A percentile compares a stretch with the other conserved stretches of the same genome.
Evolutionary conservation across 768 basidiomycete species (phyloP).

Genomic region (Neoboletus magnificus): DNA sequence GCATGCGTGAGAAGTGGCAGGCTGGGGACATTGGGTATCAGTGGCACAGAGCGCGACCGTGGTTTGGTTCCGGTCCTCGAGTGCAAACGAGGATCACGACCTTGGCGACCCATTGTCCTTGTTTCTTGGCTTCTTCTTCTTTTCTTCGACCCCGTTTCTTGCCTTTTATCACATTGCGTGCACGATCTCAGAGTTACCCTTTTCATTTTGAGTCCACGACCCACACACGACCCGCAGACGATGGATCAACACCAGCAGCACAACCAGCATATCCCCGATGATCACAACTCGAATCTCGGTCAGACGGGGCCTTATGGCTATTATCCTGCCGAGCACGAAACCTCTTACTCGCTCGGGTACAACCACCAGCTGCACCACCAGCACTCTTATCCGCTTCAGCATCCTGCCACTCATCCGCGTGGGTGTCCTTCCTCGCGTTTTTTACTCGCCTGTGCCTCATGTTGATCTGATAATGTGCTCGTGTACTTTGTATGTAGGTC

Average conservation of each 20-base stretch:
- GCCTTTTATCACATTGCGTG: slow-evolving; percentile 34
- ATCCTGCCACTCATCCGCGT: slow-evolving; percentile 65
- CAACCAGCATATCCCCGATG: slow-evolving; percentile 46
- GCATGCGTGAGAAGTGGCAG: slow-evolving; percentile 22
- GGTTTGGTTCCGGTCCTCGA: slow-evolving; percentile 28
- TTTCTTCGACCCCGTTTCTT: slow-evolving; percentile 35
- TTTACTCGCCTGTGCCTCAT: slow-evolving; percentile 47
- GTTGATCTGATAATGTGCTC: slow-evolving; percentile 63
- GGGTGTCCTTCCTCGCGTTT: slow-evolving; percentile 52
- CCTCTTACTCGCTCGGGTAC: slow-evolving; percentile 52
- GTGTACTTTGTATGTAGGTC: slow-evolving; percentile 54
- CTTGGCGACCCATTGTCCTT: slow-evolving; percentile 26
- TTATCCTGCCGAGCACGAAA: slow-evolving; percentile 54
- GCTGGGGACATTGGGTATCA: slow-evolving; percentile 9
- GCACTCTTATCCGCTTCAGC: slow-evolving; percentile 55
- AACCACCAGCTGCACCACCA: slow-evolving; percentile 43
- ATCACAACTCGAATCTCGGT: slow-evolving; percentile 42
- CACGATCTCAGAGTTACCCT: slow-evolving; percentile 34
- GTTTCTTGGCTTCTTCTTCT: slow-evolving; percentile 34
- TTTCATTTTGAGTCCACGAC: slow-evolving; percentile 35
- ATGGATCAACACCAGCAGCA: slow-evolving; percentile 42
- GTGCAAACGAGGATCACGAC: slow-evolving; percentile 28
- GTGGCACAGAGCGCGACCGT: neutral
- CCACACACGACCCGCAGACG: slow-evolving; percentile 39
- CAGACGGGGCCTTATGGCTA: slow-evolving; percentile 45